These are phyloP conservation scores for Royoungia palumana DNA, from an alignment of 768 basidiomycete species.

Conservation along the genomic window DNA sequence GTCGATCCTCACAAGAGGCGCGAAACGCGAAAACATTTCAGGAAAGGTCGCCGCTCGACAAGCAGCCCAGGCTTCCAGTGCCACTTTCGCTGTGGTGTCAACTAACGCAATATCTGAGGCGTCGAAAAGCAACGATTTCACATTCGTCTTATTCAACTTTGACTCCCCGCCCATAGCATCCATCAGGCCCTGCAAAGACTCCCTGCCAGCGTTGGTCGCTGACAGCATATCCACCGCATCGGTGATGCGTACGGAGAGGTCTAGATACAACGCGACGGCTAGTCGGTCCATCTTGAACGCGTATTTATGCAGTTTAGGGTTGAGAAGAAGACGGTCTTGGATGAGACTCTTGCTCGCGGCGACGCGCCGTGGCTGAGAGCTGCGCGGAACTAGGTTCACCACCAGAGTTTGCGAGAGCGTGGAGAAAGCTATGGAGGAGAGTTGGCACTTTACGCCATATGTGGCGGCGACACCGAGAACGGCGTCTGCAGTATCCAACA, in stretches of 20 bases:
- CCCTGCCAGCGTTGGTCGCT: conserved; percentile 19
- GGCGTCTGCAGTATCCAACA: conserved; percentile 27
- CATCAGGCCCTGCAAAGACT: conserved; percentile 35
- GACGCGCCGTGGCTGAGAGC: not conserved
- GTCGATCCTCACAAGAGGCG: conserved; percentile 15
- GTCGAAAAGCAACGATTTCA: conserved; percentile 30
- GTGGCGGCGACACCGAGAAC: conserved; percentile 43
- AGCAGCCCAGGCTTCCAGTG: conserved; percentile 46
- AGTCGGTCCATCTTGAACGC: conserved; percentile 49
- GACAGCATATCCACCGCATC: conserved; percentile 44
- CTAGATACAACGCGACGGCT: conserved; percentile 37
- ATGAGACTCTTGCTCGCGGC: conserved; percentile 24
- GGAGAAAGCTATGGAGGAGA: conserved; percentile 41
- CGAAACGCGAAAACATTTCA: conserved; percentile 16
- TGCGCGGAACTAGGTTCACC: conserved; percentile 26
- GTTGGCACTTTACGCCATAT: conserved; percentile 33
- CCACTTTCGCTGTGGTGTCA: conserved; percentile 20
- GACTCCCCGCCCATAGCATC: conserved; percentile 37
- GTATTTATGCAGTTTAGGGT: conserved; percentile 30
- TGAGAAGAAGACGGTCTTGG: conserved; percentile 31
- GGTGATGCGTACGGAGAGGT: conserved; percentile 34
- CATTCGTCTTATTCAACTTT: conserved; percentile 25
- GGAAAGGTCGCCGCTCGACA: conserved; percentile 33
- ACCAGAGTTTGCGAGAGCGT: conserved; percentile 35
- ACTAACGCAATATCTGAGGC: conserved; percentile 15